phyloP scores from a whole-genome alignment of 2,329 filamentous ascomycete species.

The Ophiocordyceps unilateralis region DNA sequence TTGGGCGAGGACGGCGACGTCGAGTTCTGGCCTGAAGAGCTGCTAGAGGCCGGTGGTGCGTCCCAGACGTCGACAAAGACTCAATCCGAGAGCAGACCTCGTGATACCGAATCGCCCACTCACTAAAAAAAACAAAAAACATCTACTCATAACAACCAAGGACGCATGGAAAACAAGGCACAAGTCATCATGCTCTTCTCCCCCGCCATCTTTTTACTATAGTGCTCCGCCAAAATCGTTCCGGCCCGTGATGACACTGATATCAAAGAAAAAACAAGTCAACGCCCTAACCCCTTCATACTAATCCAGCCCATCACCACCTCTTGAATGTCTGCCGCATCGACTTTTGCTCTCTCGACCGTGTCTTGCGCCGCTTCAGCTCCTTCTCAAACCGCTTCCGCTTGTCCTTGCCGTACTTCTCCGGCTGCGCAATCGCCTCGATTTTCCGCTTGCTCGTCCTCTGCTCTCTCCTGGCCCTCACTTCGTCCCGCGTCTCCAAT shows the following conservation, averaged over 20 bases:
- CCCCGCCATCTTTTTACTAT: background rate
- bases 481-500: slow-evolving; percentile 51
- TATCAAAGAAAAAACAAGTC: background rate
- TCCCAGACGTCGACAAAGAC: background rate
- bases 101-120: too few species aligned
- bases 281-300: too few species aligned
- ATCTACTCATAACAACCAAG: too few species aligned
- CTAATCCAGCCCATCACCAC: slow-evolving; percentile 10
- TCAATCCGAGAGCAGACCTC: background rate
- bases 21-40: slow-evolving; percentile 79
- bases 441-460: slow-evolving; percentile 75
- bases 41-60: too few species aligned
- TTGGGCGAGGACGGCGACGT: slow-evolving; percentile 67
- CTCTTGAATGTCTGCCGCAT: slow-evolving; percentile 52
- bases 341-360: slow-evolving; percentile 53
- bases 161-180: too few species aligned
- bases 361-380: slow-evolving; percentile 67
- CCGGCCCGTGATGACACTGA: background rate
- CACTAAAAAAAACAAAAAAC: too few species aligned
- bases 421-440: slow-evolving; percentile 68
- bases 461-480: slow-evolving; percentile 55
- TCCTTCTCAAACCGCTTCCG: slow-evolving; percentile 70
- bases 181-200: too few species aligned
- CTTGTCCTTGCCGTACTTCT: slow-evolving; percentile 63
- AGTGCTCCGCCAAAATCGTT: too few species aligned